Evolutionary conservation across 768 basidiomycete genomes (phyloP).

Genomic region (Lactifluus hygrophoroides): DNA sequence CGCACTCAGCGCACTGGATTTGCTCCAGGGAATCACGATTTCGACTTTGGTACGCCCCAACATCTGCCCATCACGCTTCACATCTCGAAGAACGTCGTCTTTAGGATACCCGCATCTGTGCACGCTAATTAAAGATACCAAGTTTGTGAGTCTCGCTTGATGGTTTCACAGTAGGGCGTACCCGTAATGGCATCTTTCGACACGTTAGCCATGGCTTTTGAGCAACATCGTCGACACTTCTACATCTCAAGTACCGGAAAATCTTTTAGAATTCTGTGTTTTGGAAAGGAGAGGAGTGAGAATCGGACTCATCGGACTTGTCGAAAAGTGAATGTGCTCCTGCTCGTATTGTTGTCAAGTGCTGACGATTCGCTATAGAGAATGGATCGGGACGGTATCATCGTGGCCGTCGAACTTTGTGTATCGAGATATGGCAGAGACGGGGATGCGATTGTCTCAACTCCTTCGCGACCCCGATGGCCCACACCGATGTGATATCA

Average conservation of each 20-base stretch:
- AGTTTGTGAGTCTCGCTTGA: conserved; percentile 47
- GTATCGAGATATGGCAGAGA: conserved; percentile 67
- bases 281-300: conserved; percentile 62
- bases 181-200: neutral
- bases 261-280: conserved; percentile 52
- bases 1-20: neutral
- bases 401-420: conserved; percentile 80
- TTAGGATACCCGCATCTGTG: conserved; percentile 56
- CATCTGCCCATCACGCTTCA: neutral
- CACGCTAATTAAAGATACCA: conserved; percentile 61
- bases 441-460: conserved; percentile 63
- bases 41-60: conserved; percentile 61
- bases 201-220: conserved; percentile 71
- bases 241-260: conserved; percentile 54
- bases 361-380: conserved; percentile 35
- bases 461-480: conserved; percentile 63
- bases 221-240: conserved; percentile 75
- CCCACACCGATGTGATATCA: conserved; percentile 63
- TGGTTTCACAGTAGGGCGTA: neutral
- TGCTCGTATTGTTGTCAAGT: neutral
- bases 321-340: conserved; percentile 58
- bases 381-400: conserved; percentile 83
- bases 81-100: neutral
- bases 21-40: conserved; percentile 77
- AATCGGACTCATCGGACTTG: conserved; percentile 78